phyloP scores from a whole-genome alignment of 805 yeast genomes.

The Saccharomycopsis sp. region DNA sequence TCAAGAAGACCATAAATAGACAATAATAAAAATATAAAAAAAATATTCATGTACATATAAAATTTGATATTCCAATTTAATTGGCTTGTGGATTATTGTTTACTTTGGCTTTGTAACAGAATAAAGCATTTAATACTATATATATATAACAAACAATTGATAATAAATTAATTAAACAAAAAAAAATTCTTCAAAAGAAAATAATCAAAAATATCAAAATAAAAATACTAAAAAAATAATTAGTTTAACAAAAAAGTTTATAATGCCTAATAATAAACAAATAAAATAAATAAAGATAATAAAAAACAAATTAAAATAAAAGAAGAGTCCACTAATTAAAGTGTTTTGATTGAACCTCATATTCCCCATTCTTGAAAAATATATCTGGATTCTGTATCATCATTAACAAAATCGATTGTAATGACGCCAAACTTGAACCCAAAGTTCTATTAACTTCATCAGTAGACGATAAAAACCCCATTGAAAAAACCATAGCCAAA shows the following conservation, averaged over 20 bases:
- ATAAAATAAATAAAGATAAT: too few relatives aligned
- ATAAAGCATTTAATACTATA: too few relatives aligned
- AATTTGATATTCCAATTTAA: too few relatives aligned
- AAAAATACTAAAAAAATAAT: not conserved
- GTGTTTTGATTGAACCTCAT: not conserved
- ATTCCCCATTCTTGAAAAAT: conserved; percentile 23
- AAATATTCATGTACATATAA: too few relatives aligned
- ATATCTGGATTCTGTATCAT: conserved; percentile 37
- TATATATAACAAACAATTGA: too few relatives aligned
- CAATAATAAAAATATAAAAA: conserved; percentile 1
- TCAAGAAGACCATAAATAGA: conserved; percentile 9
- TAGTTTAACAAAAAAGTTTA: not conserved
- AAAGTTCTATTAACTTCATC: conserved; percentile 38
- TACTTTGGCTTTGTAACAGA: too few relatives aligned
- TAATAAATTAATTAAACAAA: too few relatives aligned
- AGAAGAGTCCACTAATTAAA: too few relatives aligned
- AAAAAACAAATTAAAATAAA: too few relatives aligned
- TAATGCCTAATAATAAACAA: not conserved
- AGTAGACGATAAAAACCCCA: conserved; percentile 42
- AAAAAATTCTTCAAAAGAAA: too few relatives aligned
- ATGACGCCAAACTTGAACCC: conserved; percentile 39
- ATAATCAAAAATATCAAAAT: too few relatives aligned
- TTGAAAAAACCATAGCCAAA: conserved; percentile 80
- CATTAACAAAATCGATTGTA: conserved; percentile 45
- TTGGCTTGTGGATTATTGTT: too few relatives aligned